phyloP scores from a whole-genome alignment of 2,329 filamentous ascomycete species.

The Arthrobotrys musiformis region DNA sequence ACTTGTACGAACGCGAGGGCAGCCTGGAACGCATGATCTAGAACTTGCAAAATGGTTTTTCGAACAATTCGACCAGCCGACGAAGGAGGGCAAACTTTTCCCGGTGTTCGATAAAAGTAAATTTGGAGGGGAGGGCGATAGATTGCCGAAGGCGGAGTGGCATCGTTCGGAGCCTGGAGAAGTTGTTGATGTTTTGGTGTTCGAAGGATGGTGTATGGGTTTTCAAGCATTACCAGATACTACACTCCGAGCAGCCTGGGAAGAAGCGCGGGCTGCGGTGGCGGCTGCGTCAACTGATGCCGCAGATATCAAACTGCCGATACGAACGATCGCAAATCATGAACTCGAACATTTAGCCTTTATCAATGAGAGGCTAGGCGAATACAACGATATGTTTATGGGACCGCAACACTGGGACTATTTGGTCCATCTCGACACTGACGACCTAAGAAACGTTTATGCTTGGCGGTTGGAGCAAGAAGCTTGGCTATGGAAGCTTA shows the following conservation, averaged over 20 bases:
- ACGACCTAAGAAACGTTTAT: constrained; percentile 80
- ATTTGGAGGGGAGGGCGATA: constrained; percentile 79
- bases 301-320: constrained; percentile 61
- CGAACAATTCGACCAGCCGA: constrained; percentile 68
- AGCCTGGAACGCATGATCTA: constrained; percentile 85
- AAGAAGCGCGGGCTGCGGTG: constrained; percentile 58
- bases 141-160: constrained; percentile 73
- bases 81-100: constrained; percentile 64
- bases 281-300: constrained; percentile 58
- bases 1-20: constrained; percentile 81
- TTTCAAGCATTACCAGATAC: constrained; percentile 75
- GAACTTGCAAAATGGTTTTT: constrained; percentile 73
- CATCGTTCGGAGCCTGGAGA: constrained; percentile 64
- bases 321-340: constrained; percentile 67
- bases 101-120: constrained; percentile 87
- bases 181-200: constrained; percentile 75
- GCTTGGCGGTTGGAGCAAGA: constrained; percentile 87
- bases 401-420: constrained; percentile 43
- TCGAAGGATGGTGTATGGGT: constrained; percentile 92
- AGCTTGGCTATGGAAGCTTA: constrained; percentile 72
- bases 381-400: constrained; percentile 63
- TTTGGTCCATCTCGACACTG: constrained; percentile 69
- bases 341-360: constrained; percentile 69
- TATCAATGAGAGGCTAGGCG: constrained; percentile 70
- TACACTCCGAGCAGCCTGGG: constrained; percentile 66